Evolutionary conservation across 169 alveolate genomes (phyloP).

Genomic region (Cryptosporidium canis): DNA sequence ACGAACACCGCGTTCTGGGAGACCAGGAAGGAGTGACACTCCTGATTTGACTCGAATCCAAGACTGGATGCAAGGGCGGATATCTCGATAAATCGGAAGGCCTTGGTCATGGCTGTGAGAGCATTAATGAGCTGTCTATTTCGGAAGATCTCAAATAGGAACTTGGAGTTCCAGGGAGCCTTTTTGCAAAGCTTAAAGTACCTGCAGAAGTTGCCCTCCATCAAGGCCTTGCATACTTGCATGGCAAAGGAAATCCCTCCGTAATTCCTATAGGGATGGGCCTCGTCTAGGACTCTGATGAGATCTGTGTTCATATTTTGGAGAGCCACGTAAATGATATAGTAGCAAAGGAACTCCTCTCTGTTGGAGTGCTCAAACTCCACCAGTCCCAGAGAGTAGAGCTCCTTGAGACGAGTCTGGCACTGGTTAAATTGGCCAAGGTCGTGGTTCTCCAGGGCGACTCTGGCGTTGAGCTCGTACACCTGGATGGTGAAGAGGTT

Average conservation of each 20-base stretch:
- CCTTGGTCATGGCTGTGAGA: constrained; percentile 59
- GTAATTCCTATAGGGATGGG: constrained; percentile 1
- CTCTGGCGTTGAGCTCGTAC: constrained; percentile 92
- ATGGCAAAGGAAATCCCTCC: constrained; percentile 61
- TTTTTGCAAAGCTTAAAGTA: constrained; percentile 78
- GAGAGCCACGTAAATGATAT: constrained; percentile 77
- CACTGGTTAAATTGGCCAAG: constrained; percentile 93
- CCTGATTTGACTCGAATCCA: constrained; percentile 36
- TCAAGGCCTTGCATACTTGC: constrained; percentile 39
- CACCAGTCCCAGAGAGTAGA: constrained; percentile 80
- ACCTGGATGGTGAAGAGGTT: constrained; percentile 88
- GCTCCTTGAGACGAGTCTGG: constrained; percentile 89
- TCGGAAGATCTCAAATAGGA: constrained; percentile 34
- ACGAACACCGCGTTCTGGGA: constrained; percentile 43
- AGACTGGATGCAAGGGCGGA: background rate
- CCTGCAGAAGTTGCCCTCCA: constrained; percentile 76
- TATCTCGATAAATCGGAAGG: constrained; percentile 62
- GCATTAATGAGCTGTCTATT: constrained; percentile 60
- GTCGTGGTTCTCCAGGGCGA: constrained; percentile 91
- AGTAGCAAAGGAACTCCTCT: constrained; percentile 79
- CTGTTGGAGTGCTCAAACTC: constrained; percentile 70
- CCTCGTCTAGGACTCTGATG: constrained; percentile 45
- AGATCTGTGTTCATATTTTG: constrained; percentile 79
- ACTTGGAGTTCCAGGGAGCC: constrained; percentile 75
- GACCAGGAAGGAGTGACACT: constrained; percentile 14